A percentile compares a stretch with the other conserved stretches of the same genome.
Conservation (phyloP, 176 grass and related monocot species). For the Carex scoparia region DNA sequence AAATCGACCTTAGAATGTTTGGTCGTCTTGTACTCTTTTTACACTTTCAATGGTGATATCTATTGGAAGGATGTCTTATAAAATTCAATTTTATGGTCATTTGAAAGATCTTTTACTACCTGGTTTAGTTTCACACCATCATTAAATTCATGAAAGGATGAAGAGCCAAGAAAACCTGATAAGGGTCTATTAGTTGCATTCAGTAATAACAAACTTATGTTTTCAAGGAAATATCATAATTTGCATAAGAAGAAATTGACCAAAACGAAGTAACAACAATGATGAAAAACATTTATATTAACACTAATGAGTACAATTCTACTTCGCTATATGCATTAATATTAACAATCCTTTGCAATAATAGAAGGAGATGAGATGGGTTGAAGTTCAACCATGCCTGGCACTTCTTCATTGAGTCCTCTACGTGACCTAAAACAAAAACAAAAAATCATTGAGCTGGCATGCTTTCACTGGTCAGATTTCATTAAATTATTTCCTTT, state of each 20-base stretch:
- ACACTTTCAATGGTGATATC: background rate
- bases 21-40: background rate
- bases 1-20: background rate
- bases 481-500: background rate
- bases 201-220: background rate
- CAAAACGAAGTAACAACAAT: background rate
- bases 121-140: background rate
- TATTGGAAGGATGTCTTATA: background rate
- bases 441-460: background rate
- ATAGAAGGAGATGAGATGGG: background rate
- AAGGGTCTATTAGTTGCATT: background rate
- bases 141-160: background rate
- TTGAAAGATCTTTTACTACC: background rate
- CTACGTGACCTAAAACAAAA: slow-evolving; percentile 1
- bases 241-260: background rate
- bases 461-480: background rate
- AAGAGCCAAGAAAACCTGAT: background rate
- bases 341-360: background rate
- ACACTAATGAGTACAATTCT: background rate
- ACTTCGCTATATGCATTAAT: background rate
- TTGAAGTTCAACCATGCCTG: slow-evolving; percentile 11
- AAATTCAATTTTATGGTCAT: background rate
- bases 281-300: background rate
- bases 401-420: background rate
- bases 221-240: background rate